These are phyloP conservation scores for Glycyrrhiza uralensis DNA, from an alignment of 306 rosid genomes.

Conservation along the genomic window DNA sequence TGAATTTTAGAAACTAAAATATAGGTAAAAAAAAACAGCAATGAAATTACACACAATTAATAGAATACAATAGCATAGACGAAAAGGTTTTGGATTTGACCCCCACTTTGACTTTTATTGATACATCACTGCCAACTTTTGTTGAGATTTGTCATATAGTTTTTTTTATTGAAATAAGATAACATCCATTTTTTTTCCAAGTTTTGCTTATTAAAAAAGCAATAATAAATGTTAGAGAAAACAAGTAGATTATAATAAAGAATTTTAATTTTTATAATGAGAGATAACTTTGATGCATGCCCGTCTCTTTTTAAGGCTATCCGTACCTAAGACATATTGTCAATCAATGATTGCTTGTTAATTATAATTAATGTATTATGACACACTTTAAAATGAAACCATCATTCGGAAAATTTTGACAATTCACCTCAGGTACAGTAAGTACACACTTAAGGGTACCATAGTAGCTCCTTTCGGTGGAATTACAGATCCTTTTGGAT, in stretches of 20 bases:
- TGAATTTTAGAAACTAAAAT: neutral
- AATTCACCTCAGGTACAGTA: too few species aligned
- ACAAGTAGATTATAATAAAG: neutral
- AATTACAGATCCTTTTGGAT: too few species aligned
- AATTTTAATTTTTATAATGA: too few species aligned
- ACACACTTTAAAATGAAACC: too few species aligned
- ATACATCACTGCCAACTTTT: neutral
- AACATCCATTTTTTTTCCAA: neutral
- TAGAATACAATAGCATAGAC: neutral
- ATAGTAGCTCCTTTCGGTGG: too few species aligned
- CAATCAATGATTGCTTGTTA: too few species aligned
- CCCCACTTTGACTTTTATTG: neutral
- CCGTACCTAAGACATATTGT: too few species aligned
- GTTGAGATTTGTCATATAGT: neutral
- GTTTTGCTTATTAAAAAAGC: neutral
- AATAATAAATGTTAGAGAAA: neutral
- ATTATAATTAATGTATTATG: too few species aligned
- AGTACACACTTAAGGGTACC: too few species aligned
- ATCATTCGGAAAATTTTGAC: too few species aligned
- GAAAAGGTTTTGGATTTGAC: neutral
- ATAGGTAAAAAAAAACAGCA: neutral
- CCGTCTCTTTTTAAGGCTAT: too few species aligned
- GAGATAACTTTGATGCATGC: too few species aligned
- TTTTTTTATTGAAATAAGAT: neutral
- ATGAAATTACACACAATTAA: neutral